Evolutionary conservation across 2,329 filamentous ascomycete genomes (phyloP).

Genomic region (Xylaria multiplex): DNA sequence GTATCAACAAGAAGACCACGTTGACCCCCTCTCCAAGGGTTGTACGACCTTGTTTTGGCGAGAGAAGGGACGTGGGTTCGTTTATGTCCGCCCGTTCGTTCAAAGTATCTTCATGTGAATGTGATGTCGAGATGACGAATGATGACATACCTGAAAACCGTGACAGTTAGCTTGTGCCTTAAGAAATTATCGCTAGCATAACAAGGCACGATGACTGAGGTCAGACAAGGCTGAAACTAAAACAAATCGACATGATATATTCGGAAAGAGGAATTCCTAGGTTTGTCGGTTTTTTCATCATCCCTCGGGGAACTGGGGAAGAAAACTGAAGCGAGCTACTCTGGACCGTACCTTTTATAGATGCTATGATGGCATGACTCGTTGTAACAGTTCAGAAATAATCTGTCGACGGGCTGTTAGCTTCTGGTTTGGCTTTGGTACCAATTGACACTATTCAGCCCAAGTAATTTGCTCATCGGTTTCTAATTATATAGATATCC

Average conservation of each 20-base stretch:
- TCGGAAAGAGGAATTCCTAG: constrained; percentile 76
- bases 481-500: constrained; percentile 63
- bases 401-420: constrained; percentile 35
- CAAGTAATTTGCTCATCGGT: constrained; percentile 62
- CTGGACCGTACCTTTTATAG: constrained; percentile 34
- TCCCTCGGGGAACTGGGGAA: constrained; percentile 47
- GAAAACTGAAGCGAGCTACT: not conserved
- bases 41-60: constrained; percentile 69
- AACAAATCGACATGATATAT: constrained; percentile 72
- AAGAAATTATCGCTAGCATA: constrained; percentile 33
- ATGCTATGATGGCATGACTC: not conserved
- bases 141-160: constrained; percentile 56
- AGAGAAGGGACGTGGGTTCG: constrained; percentile 61
- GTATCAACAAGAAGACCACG: constrained; percentile 70
- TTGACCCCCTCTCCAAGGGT: constrained; percentile 63
- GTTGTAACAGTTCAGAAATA: not conserved
- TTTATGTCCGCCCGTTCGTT: constrained; percentile 78
- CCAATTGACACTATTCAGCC: constrained; percentile 1
- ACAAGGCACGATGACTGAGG: constrained; percentile 45
- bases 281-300: constrained; percentile 70
- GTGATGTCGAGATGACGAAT: constrained; percentile 35
- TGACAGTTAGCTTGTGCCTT: constrained; percentile 32
- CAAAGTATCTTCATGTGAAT: constrained; percentile 69
- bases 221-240: constrained; percentile 78
- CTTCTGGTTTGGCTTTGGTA: not conserved